Base-by-base conservation (phyloP, 1,284 basidiomycete genomes). In the Pisolithus thermaeus region DNA sequence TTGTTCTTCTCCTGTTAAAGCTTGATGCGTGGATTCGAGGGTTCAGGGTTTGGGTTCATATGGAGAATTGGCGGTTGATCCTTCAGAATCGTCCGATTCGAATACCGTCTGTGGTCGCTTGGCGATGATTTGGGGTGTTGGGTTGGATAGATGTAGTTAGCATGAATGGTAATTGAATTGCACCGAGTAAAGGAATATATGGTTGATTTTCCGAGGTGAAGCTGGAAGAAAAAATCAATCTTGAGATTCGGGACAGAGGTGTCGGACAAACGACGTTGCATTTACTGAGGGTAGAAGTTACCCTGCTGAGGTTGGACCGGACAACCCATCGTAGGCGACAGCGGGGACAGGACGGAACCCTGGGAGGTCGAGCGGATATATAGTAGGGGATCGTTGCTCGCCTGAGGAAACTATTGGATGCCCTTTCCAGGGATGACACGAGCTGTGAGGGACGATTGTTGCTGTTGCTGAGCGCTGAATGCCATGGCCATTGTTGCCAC, bases 371-470 rank as follows among this genome's bases (percentile, higher is more conserved):
- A 65, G 18, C 74, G 72, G 22, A 61, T 58, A 35, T 74, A 73
- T 0, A 64, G 11, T 5, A 56, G 35, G 3, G 49, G 43, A 44
- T 54, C 58, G 48, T 58, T 27, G 42, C 18, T 66, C 51, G 58
- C 64, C 46, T 73, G 70, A 46, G 78, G 73, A 12, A 80, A 65
- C 57, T 82, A 81, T 52, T 84, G 81, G 50, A 84, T 83, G 6
- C 81, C 81, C 49, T 83, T 79, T 0, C 80, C 80, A 1, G 82
- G 79, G 47, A 81, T 79, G 65, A 79, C 84, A 32, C 82, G 75
- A 14, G 80, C 78, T 2, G 75, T 75, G 49, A 80, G 67, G 14
- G 73, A 51, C 6, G 42, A 16, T 47, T 60, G 67, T 43, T 56
- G 63, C 41, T 58, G 67, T 43, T 56, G 61, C 3, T 56, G 57